Evolutionary conservation across 352 stramenopile species (phyloP), one percentile per base, ranked within the genome.

Genomic region (Globisporangium megalacanthum): DNA sequence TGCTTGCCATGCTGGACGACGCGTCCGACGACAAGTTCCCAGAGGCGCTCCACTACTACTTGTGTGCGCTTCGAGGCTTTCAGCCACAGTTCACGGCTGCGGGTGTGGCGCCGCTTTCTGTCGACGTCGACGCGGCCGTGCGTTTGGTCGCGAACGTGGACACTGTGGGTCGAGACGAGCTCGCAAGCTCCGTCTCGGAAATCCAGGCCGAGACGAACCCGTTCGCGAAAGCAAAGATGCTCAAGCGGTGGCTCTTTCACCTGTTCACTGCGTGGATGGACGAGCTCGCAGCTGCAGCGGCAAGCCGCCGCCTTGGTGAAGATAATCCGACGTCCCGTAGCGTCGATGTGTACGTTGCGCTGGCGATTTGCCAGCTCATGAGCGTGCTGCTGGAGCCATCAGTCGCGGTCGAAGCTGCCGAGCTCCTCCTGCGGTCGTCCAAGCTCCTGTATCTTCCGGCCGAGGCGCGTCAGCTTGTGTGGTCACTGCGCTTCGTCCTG

Each of bases 361-460:
- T 85, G 25, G 69, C 69, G 51, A 70, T 85, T 44, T 79, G 71
- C 15, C 58, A 76, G 42, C 69, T 85, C 49, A 79, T 83, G 75
- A 50, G 56, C 20, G 47, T 66, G 9, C 64, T 79, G 35, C 13
- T 79, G 45, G 61, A 73, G 15, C 56, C 64, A 15, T 72, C 66
- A 1, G 61, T 60, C 6, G 75, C 68, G 4, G 70, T 85, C 47
- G 62, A 77, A 13, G 64, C 66, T 10, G 55, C 81, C 7, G 70
- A 83, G 36, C 56, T 65, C 10, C 42, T 81, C 35, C 52, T 85
- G 22, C 60, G 53, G 19, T 73, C 69, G 19, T 69, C 64, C 22
- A 75, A 60, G 37, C 68, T 85, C 44, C 44, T 22, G 46, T 6
- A 19, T 44, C 49, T 85, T 42, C 54, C 56, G 6, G 47, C 68